phyloP scores from a whole-genome alignment of 805 yeast species.

The Yarrowia porcina region DNA sequence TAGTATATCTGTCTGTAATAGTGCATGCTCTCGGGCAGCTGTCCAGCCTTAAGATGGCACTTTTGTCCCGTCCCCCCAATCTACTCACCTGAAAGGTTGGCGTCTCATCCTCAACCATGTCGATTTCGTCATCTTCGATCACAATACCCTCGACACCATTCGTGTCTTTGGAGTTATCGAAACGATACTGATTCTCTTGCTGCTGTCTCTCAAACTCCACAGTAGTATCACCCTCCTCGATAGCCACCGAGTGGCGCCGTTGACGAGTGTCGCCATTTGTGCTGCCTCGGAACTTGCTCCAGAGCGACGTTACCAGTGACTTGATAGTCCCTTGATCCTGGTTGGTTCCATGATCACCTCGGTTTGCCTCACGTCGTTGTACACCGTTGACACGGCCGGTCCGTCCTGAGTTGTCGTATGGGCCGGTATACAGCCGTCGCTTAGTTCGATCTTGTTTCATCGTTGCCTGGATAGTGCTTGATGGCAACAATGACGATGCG shows the following conservation, averaged over 20 bases:
- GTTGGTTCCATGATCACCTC: background rate
- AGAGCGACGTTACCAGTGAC: background rate
- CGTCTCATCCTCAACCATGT: background rate
- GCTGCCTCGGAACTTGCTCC: slow-evolving; percentile 7
- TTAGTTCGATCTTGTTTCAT: slow-evolving; percentile 18
- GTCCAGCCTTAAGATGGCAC: too few species aligned
- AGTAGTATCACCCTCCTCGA: slow-evolving; percentile 5
- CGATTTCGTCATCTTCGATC: background rate
- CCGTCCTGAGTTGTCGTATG: background rate
- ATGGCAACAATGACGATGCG: background rate
- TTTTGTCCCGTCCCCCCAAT: too few species aligned
- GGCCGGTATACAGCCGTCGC: background rate
- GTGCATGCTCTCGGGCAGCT: too few species aligned
- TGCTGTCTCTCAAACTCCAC: background rate
- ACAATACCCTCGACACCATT: background rate
- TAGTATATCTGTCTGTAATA: too few species aligned
- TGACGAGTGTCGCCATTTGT: background rate
- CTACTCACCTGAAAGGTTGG: background rate
- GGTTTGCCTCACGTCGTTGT: background rate
- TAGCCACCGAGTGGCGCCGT: slow-evolving; percentile 11
- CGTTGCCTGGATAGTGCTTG: background rate
- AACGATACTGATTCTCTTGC: background rate
- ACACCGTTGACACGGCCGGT: background rate
- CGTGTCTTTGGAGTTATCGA: background rate
- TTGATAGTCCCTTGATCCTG: background rate